These are phyloP conservation scores for Pseudoperonospora humuli DNA, from an alignment of 352 stramenopile genomes.

Conservation along the genomic window DNA sequence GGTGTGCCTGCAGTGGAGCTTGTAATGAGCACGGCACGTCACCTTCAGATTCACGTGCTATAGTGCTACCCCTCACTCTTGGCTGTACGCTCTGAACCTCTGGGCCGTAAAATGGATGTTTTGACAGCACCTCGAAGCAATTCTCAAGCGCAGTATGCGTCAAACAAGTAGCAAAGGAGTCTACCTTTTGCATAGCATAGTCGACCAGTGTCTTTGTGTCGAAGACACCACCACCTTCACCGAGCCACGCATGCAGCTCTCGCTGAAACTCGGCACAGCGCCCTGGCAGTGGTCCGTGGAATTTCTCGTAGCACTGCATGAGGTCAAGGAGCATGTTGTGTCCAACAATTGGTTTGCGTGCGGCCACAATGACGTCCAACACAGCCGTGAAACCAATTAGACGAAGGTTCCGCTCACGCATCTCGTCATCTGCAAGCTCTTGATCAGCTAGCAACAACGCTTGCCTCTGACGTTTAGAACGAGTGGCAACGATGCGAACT, in stretches of 20 bases:
- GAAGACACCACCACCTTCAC: slow-evolving; percentile 33
- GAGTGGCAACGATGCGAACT: slow-evolving; percentile 38
- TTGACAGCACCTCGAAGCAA: slow-evolving; percentile 47
- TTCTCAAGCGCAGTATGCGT: slow-evolving; percentile 57
- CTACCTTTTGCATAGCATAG: slow-evolving; percentile 51
- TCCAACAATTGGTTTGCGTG: slow-evolving; percentile 48
- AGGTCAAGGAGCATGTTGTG: slow-evolving; percentile 80
- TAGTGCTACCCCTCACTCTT: slow-evolving; percentile 1
- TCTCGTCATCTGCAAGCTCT: slow-evolving; percentile 24
- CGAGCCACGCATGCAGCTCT: slow-evolving; percentile 47
- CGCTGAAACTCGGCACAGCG: slow-evolving; percentile 52
- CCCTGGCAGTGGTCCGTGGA: slow-evolving; percentile 47
- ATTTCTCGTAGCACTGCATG: slow-evolving; percentile 78
- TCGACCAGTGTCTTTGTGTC: slow-evolving; percentile 72
- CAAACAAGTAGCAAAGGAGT: slow-evolving; percentile 51
- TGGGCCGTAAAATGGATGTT: slow-evolving; percentile 62
- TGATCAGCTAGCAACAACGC: slow-evolving; percentile 27
- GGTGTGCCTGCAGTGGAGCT: slow-evolving; percentile 40
- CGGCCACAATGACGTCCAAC: slow-evolving; percentile 39
- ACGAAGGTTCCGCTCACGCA: slow-evolving; percentile 40
- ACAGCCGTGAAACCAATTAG: slow-evolving; percentile 63
- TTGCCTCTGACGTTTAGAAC: slow-evolving; percentile 17
- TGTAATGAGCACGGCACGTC: slow-evolving; percentile 10
- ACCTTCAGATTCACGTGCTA: slow-evolving; percentile 2
- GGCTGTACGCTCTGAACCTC: slow-evolving; percentile 24